These are phyloP conservation scores for Exidia glandulosa DNA, from an alignment of 768 basidiomycete species.

Conservation along the genomic window DNA sequence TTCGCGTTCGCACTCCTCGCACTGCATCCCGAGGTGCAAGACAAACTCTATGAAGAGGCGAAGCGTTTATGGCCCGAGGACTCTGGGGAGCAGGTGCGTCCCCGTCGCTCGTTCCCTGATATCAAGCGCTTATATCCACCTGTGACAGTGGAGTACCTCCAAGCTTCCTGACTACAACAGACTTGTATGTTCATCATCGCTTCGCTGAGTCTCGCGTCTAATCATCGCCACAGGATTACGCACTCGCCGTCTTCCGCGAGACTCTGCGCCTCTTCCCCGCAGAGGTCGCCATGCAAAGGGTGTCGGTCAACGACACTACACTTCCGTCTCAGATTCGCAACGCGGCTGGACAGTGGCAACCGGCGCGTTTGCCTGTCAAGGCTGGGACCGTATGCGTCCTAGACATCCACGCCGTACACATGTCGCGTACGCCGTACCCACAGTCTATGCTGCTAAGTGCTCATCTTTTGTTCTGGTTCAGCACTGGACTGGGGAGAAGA, in stretches of 20 bases:
- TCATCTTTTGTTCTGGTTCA: constrained; percentile 9
- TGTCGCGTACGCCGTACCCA: constrained; percentile 28
- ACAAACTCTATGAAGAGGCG: constrained; percentile 20
- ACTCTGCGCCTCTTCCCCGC: constrained; percentile 32
- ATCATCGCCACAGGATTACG: constrained; percentile 27
- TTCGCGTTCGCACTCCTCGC: constrained; percentile 15
- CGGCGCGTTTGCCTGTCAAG: constrained; percentile 27
- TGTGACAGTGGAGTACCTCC: not conserved
- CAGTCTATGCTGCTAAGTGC: not conserved
- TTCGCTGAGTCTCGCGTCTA: not conserved
- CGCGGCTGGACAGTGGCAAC: constrained; percentile 18
- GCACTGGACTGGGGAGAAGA: constrained; percentile 42
- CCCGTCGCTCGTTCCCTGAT: not conserved
- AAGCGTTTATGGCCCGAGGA: constrained; percentile 26
- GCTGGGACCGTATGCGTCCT: constrained; percentile 24
- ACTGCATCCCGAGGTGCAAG: constrained; percentile 13
- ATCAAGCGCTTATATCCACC: not conserved
- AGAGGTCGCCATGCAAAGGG: constrained; percentile 25
- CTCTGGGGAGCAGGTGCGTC: constrained; percentile 15
- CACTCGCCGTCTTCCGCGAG: constrained; percentile 33
- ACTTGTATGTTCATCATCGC: constrained; percentile 18
- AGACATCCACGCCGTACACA: constrained; percentile 33
- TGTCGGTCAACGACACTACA: constrained; percentile 23
- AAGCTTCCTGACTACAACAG: constrained; percentile 17
- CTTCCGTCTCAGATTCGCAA: constrained; percentile 9